Evolutionary conservation across 2,329 filamentous ascomycete species (phyloP).

Genomic region (Dactylonectria macrodidyma): DNA sequence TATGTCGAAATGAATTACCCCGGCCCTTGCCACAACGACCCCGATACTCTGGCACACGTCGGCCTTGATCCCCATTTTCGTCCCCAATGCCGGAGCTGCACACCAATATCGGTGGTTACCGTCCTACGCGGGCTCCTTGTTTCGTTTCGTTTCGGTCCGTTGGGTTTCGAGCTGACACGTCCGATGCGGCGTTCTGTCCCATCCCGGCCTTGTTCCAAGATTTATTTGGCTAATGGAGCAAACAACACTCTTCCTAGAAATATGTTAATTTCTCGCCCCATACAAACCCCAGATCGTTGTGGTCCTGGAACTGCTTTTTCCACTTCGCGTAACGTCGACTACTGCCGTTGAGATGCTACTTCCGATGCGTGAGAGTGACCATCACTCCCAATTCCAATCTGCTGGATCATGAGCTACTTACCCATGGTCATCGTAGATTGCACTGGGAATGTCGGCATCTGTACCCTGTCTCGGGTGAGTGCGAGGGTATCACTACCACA

Average conservation of each 20-base stretch:
- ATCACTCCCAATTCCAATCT: constrained; percentile 8
- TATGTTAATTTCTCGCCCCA: constrained; percentile 5
- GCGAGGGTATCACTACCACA: background rate
- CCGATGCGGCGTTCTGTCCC: background rate
- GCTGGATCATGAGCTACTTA: constrained; percentile 6
- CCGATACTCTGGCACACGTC: constrained; percentile 16
- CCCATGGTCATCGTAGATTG: background rate
- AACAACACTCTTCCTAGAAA: constrained; percentile 5
- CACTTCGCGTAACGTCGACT: constrained; percentile 2
- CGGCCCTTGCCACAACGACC: constrained; percentile 2
- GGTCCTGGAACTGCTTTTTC: constrained; percentile 8
- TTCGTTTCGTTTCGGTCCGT: constrained; percentile 24
- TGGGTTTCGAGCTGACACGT: constrained; percentile 14
- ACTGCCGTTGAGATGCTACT: constrained; percentile 5
- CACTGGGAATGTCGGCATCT: background rate
- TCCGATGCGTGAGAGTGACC: background rate
- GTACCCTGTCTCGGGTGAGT: background rate
- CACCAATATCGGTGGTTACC: constrained; percentile 6
- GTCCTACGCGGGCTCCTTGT: constrained; percentile 13
- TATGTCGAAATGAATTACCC: background rate
- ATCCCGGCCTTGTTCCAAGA: background rate
- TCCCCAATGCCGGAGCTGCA: constrained; percentile 3
- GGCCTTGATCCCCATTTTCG: constrained; percentile 10
- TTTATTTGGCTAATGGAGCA: background rate
- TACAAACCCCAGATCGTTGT: constrained; percentile 16